phyloP scores from a whole-genome alignment of 2,329 filamentous ascomycete genomes.

The Nemania sp. region DNA sequence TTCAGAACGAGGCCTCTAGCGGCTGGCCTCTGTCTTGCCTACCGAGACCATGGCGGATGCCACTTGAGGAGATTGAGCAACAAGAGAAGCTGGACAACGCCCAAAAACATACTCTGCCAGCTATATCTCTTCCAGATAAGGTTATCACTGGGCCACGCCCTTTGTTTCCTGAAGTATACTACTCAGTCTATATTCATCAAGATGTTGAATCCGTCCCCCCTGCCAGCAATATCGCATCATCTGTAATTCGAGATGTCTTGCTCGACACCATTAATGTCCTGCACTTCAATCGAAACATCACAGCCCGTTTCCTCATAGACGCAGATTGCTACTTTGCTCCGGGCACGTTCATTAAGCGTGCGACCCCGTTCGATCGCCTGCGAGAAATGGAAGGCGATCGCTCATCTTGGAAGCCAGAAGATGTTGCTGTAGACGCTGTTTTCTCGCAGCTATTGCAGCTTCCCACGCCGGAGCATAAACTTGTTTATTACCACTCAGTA shows the following conservation, averaged over 20 bases:
- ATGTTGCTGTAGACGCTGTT: constrained; percentile 95
- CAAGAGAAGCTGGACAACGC: constrained; percentile 69
- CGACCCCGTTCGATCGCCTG: constrained; percentile 91
- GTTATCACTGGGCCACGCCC: constrained; percentile 79
- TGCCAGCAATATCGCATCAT: constrained; percentile 79
- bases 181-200: constrained; percentile 90
- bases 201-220: constrained; percentile 90
- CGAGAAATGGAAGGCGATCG: constrained; percentile 73
- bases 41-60: constrained; percentile 75
- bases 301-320: constrained; percentile 91
- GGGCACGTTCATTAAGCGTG: constrained; percentile 91
- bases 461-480: constrained; percentile 87
- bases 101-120: constrained; percentile 82
- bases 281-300: constrained; percentile 89
- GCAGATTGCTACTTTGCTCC: constrained; percentile 94
- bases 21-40: constrained; percentile 80
- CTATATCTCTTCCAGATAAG: constrained; percentile 79
- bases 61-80: constrained; percentile 69
- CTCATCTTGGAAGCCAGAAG: constrained; percentile 96
- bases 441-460: constrained; percentile 95
- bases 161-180: constrained; percentile 91
- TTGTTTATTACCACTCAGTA: constrained; percentile 96
- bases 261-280: constrained; percentile 94
- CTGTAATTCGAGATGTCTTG: constrained; percentile 85
- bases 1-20: constrained; percentile 79